These are phyloP conservation scores for Elaeagnus macrophylla DNA, from an alignment of 306 rosid species.

Conservation along the genomic window DNA sequence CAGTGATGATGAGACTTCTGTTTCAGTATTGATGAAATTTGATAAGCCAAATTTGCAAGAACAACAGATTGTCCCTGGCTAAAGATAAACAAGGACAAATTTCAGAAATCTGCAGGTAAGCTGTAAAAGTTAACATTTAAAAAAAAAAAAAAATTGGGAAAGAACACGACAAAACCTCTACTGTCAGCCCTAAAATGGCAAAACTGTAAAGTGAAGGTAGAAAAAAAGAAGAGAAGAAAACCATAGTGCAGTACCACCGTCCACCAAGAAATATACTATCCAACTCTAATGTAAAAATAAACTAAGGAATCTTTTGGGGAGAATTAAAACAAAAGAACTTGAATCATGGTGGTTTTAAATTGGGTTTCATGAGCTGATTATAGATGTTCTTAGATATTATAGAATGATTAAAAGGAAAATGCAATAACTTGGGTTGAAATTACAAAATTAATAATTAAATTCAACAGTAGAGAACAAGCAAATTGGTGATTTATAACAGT, in stretches of 20 bases:
- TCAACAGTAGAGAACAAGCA: background rate
- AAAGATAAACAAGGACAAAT: slow-evolving; percentile 19
- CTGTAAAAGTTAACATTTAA: slow-evolving; percentile 18
- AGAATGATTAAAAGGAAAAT: background rate
- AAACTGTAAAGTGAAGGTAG: slow-evolving; percentile 31
- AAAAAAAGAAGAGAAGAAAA: background rate
- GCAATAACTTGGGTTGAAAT: background rate
- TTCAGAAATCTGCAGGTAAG: slow-evolving; percentile 12
- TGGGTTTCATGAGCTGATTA: slow-evolving; percentile 3
- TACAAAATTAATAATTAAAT: background rate
- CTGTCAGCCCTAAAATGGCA: slow-evolving; percentile 27
- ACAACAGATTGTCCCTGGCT: slow-evolving; percentile 32
- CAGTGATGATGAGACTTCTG: slow-evolving; percentile 22
- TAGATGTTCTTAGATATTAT: background rate
- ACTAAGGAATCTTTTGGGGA: slow-evolving; percentile 9
- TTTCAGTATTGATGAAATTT: slow-evolving; percentile 29
- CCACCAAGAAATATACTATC: slow-evolving; percentile 18
- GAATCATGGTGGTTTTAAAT: background rate
- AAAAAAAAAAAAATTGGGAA: slow-evolving; percentile 13
- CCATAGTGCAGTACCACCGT: slow-evolving; percentile 15
- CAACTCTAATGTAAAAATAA: slow-evolving; percentile 27
- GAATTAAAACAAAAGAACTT: background rate
- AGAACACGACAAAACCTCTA: slow-evolving; percentile 19
- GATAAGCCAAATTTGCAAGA: slow-evolving; percentile 30
- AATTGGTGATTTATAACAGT: slow-evolving; percentile 23